Evolutionary conservation across 2,329 filamentous ascomycete genomes (phyloP).

Genomic region (Coniella vitis): DNA sequence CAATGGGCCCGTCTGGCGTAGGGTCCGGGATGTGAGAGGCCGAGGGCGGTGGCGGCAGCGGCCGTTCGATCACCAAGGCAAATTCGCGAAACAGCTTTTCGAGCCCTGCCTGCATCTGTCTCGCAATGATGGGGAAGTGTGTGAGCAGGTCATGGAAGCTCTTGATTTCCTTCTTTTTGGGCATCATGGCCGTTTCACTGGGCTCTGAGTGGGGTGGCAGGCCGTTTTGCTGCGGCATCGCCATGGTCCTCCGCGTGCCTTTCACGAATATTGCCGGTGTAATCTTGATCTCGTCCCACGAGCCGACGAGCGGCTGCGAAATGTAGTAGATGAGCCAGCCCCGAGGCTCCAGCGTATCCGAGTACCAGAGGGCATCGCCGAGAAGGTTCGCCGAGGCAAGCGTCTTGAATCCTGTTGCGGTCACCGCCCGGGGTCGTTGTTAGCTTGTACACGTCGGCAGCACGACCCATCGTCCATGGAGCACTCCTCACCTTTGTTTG

Average conservation of each 20-base stretch:
- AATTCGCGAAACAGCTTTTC: conserved; percentile 90
- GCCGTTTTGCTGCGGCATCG: conserved; percentile 21
- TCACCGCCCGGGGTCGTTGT: conserved; percentile 9
- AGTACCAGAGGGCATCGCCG: conserved; percentile 79
- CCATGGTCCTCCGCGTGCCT: conserved; percentile 28
- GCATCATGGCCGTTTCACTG: conserved; percentile 38
- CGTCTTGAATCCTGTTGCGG: conserved; percentile 70
- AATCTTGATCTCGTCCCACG: conserved; percentile 70
- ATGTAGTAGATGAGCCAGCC: conserved; percentile 98
- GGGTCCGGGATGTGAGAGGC: conserved; percentile 54
- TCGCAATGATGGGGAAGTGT: conserved; percentile 89
- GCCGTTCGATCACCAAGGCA: conserved; percentile 74
- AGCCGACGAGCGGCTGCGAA: conserved; percentile 77
- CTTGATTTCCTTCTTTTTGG: conserved; percentile 82
- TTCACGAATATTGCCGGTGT: conserved; percentile 54
- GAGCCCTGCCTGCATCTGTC: conserved; percentile 89
- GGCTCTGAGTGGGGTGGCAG: conserved; percentile 23
- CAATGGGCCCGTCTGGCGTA: conserved; percentile 48
- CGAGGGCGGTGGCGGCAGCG: conserved; percentile 68
- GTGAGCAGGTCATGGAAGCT: conserved; percentile 85
- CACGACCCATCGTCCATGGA: background rate
- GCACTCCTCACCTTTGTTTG: conserved; percentile 77
- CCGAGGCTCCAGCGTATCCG: conserved; percentile 79
- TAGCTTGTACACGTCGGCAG: background rate
- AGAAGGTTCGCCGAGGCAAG: conserved; percentile 84